phyloP scores from a whole-genome alignment of 176 grass and related monocot genomes.

The Alloteropsis semialata region DNA sequence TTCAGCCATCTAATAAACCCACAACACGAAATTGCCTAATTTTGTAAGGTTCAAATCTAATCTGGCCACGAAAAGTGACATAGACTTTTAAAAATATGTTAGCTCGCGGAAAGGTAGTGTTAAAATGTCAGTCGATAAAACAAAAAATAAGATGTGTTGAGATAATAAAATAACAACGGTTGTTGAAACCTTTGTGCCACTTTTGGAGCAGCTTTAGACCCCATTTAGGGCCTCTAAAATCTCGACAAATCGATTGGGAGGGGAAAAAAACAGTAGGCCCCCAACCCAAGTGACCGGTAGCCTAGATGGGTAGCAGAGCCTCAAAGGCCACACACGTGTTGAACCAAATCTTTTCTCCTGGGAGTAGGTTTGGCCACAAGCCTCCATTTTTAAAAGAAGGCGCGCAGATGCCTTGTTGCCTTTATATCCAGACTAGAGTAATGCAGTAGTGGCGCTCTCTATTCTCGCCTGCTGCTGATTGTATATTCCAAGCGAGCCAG shows the following conservation, averaged over 20 bases:
- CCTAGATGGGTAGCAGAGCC: background rate
- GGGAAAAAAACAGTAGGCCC: background rate
- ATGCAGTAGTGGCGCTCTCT: background rate
- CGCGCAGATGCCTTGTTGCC: background rate
- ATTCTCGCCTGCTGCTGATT: background rate
- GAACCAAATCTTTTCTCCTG: background rate
- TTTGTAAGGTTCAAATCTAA: no score
- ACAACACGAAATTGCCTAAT: no score
- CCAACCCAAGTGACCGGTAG: background rate
- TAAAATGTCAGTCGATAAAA: background rate
- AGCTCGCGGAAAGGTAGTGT: background rate
- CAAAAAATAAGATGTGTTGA: background rate
- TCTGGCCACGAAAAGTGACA: background rate
- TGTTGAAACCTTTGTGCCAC: background rate
- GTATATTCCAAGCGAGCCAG: background rate
- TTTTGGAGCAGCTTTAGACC: background rate
- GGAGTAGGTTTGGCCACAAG: conserved; percentile 28
- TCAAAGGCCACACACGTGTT: conserved; percentile 28
- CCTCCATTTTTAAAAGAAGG: background rate
- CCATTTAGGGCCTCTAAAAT: background rate
- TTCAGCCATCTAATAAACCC: no score
- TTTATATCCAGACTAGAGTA: background rate
- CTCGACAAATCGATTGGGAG: background rate
- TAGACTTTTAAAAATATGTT: background rate
- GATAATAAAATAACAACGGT: background rate